Conservation (phyloP, 1,139 yeast genomes). For the Candida dubliniensis region DNA sequence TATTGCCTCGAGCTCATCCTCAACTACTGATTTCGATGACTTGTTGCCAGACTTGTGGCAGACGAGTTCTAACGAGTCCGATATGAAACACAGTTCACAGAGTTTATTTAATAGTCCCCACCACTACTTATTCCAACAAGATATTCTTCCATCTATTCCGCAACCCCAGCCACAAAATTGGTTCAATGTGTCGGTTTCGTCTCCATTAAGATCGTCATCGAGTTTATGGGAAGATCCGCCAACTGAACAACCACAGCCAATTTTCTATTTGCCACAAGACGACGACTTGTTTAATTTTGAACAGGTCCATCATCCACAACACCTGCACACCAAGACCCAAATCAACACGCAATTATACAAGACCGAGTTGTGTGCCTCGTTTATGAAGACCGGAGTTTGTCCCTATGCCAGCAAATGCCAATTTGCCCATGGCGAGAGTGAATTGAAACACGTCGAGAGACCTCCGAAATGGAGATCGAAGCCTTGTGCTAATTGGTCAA, state of each 20-base stretch:
- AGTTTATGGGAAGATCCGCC: conserved; percentile 4
- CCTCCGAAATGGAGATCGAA: conserved; percentile 90
- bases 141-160: background rate
- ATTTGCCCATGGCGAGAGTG: conserved; percentile 87
- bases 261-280: conserved; percentile 5
- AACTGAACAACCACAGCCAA: conserved; percentile 5
- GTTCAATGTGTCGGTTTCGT: conserved; percentile 6
- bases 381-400: conserved; percentile 68
- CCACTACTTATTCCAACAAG: conserved; percentile 2
- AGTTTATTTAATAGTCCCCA: conserved; percentile 2
- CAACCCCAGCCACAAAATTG: conserved; percentile 6
- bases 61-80: conserved; percentile 18
- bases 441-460: conserved; percentile 69
- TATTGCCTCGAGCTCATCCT: conserved; percentile 20
- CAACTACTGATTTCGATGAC: conserved; percentile 25
- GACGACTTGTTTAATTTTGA: conserved; percentile 30
- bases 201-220: conserved; percentile 6
- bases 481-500: conserved; percentile 87
- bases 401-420: conserved; percentile 92
- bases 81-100: background rate
- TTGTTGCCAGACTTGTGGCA: conserved; percentile 41
- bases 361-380: conserved; percentile 86
- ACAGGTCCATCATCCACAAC: conserved; percentile 13
- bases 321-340: conserved; percentile 4
- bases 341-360: conserved; percentile 78